Conservation (phyloP, 768 basidiomycete genomes). For the Termitomyces heimii region DNA sequence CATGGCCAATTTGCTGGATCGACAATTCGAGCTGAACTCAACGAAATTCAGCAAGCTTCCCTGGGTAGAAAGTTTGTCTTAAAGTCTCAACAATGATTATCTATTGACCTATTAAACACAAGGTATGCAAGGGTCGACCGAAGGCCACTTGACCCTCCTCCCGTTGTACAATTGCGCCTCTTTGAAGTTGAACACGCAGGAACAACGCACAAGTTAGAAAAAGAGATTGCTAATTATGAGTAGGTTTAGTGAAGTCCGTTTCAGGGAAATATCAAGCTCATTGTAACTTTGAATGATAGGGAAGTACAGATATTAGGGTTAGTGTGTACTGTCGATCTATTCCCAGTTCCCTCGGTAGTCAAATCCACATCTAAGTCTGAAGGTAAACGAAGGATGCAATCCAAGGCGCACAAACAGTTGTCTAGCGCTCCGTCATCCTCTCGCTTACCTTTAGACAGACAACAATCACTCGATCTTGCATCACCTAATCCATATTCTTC, state of each 20-base stretch:
- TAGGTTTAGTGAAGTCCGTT: conserved; percentile 19
- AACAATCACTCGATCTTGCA: conserved; percentile 6
- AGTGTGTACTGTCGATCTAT: conserved; percentile 74
- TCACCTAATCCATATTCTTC: conserved; percentile 5
- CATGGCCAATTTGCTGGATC: conserved; percentile 58
- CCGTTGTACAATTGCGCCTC: conserved; percentile 49
- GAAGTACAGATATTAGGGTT: conserved; percentile 60
- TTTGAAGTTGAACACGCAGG: conserved; percentile 41
- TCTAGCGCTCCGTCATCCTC: conserved; percentile 8
- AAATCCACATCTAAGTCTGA: background rate
- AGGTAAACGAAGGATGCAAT: conserved; percentile 2
- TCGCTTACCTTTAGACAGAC: background rate
- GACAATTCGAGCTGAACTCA: conserved; percentile 47
- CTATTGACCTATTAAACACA: conserved; percentile 8
- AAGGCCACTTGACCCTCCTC: conserved; percentile 62
- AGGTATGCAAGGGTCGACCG: conserved; percentile 61
- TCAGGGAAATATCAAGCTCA: background rate
- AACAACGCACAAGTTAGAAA: conserved; percentile 31
- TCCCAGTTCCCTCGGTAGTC: conserved; percentile 40
- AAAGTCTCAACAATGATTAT: background rate
- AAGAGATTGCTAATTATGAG: conserved; percentile 44
- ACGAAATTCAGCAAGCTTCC: conserved; percentile 60
- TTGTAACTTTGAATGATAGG: conserved; percentile 26
- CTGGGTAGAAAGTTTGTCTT: conserved; percentile 55
- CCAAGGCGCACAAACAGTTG: conserved; percentile 5